These are phyloP conservation scores for Fusarium lyarnte DNA, from an alignment of 2,329 filamentous ascomycete species.

Conservation along the genomic window DNA sequence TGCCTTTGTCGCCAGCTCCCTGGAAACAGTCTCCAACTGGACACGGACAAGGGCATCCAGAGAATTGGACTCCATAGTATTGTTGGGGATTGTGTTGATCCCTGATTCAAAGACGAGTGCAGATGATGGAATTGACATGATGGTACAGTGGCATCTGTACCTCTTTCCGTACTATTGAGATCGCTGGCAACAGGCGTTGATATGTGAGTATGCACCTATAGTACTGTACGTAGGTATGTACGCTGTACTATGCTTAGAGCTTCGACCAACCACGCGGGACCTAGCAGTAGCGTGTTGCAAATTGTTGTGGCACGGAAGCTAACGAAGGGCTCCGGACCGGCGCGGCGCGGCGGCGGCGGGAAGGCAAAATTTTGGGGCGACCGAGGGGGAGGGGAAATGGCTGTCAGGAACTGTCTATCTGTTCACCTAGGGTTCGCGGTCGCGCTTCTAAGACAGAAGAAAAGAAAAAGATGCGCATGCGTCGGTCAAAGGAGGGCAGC, in stretches of 20 bases:
- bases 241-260: constrained; percentile 22
- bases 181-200: constrained; percentile 28
- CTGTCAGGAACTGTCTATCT: constrained; percentile 10
- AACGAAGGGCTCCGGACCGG: constrained; percentile 37
- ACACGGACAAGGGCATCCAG: constrained; percentile 45
- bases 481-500: constrained; percentile 26
- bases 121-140: constrained; percentile 43
- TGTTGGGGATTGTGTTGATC: constrained; percentile 34
- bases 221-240: constrained; percentile 21
- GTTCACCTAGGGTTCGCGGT: constrained; percentile 27
- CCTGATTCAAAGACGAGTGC: constrained; percentile 45
- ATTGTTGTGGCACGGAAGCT: constrained; percentile 41
- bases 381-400: constrained; percentile 15
- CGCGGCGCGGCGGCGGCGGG: constrained; percentile 37
- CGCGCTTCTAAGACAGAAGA: constrained; percentile 39
- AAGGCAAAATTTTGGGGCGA: constrained; percentile 35
- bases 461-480: constrained; percentile 36
- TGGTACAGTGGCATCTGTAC: constrained; percentile 18
- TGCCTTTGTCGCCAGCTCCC: constrained; percentile 35
- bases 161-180: constrained; percentile 20
- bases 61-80: constrained; percentile 25
- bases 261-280: constrained; percentile 41
- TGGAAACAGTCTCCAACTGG: constrained; percentile 42
- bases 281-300: constrained; percentile 37
- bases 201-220: constrained; percentile 11